Conservation (phyloP, 1,284 basidiomycete species). For the Rhodotorula sp. region DNA sequence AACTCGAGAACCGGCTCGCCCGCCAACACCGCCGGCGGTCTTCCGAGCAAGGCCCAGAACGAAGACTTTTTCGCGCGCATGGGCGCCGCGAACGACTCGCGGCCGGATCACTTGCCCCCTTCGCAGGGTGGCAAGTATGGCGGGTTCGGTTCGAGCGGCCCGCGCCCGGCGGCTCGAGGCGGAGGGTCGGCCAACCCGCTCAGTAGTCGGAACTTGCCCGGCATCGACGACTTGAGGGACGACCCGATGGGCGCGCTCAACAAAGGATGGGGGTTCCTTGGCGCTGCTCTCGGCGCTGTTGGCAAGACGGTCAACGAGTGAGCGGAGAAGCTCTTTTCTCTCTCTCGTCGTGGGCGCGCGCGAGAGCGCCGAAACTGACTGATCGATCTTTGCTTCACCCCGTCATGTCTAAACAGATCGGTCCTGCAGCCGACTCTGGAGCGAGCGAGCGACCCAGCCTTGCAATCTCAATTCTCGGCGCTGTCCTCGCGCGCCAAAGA, state of each 20-base stretch:
- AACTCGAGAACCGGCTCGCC: slow-evolving; percentile 50
- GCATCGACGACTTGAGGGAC: slow-evolving; percentile 69
- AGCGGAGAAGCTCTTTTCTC: slow-evolving; percentile 39
- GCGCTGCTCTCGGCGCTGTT: slow-evolving; percentile 69
- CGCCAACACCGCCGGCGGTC: not conserved
- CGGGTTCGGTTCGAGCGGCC: slow-evolving; percentile 73
- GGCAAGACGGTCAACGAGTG: slow-evolving; percentile 70
- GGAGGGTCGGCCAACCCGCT: slow-evolving; percentile 52
- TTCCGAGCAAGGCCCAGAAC: slow-evolving; percentile 61
- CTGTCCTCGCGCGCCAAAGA: slow-evolving; percentile 68
- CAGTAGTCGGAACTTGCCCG: slow-evolving; percentile 69
- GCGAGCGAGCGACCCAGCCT: slow-evolving; percentile 67
- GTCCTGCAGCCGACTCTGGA: slow-evolving; percentile 77
- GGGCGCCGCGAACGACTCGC: slow-evolving; percentile 67
- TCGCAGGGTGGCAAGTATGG: slow-evolving; percentile 80
- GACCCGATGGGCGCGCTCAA: slow-evolving; percentile 71
- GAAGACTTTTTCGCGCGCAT: slow-evolving; percentile 71
- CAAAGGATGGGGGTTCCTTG: slow-evolving; percentile 82
- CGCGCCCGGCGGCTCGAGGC: slow-evolving; percentile 51
- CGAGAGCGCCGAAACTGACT: not conserved
- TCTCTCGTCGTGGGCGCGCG: not conserved
- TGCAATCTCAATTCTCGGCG: slow-evolving; percentile 67
- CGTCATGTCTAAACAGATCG: not conserved
- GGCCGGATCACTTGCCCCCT: slow-evolving; percentile 69
- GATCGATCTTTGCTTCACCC: not conserved